phyloP scores from a whole-genome alignment of 306 rosid genomes.

The Parietaria judaica region DNA sequence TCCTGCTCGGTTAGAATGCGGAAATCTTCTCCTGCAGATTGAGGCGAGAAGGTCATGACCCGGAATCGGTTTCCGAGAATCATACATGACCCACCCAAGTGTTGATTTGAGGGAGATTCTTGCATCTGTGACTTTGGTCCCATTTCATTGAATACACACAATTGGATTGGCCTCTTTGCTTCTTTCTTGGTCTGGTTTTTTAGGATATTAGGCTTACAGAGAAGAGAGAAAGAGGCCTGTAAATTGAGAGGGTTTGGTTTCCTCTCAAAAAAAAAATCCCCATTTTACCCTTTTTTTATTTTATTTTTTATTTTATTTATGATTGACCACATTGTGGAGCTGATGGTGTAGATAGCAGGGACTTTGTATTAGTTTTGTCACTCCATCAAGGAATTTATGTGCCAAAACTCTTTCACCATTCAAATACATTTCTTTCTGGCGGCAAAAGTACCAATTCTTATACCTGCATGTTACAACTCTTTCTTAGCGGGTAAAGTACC shows the following conservation, averaged over 20 bases:
- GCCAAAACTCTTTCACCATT: not conserved
- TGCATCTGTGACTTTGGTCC: slow-evolving; percentile 32
- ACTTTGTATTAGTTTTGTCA: slow-evolving; percentile 28
- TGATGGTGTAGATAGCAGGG: slow-evolving; percentile 34
- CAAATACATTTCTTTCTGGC: too few relatives aligned
- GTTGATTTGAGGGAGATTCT: slow-evolving; percentile 26
- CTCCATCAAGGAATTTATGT: slow-evolving; percentile 24
- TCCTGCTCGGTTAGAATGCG: slow-evolving; percentile 54
- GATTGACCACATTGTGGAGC: slow-evolving; percentile 27
- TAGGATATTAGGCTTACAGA: slow-evolving; percentile 59
- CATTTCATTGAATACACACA: slow-evolving; percentile 36
- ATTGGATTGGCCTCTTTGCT: slow-evolving; percentile 62
- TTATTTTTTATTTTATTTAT: not conserved
- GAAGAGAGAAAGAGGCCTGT: slow-evolving; percentile 56
- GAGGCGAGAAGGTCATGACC: not conserved
- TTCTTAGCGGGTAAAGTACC: too few relatives aligned
- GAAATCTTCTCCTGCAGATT: slow-evolving; percentile 9
- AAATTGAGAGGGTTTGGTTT: slow-evolving; percentile 43
- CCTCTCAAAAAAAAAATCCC: slow-evolving; percentile 35
- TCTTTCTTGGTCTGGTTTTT: slow-evolving; percentile 51
- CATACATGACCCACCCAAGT: slow-evolving; percentile 21
- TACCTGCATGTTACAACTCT: too few relatives aligned
- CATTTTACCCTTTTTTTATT: slow-evolving; percentile 27
- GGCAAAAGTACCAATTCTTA: too few relatives aligned
- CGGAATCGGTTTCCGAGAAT: slow-evolving; percentile 21